Conservation (phyloP, 805 yeast genomes). For the Diddensiella santjacobensis region DNA sequence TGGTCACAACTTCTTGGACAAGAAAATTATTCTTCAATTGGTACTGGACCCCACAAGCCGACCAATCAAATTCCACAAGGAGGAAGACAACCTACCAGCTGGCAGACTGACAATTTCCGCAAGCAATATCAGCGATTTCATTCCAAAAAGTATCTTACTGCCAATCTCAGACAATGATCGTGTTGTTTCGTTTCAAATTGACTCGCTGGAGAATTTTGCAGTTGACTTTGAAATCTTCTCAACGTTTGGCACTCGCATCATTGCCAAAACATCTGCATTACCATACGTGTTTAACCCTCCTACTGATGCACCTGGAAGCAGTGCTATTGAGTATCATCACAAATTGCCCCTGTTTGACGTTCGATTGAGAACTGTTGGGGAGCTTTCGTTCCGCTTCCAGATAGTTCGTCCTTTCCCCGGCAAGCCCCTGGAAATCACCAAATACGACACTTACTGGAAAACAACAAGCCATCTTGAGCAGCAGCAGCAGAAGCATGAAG, state of each 20-base stretch:
- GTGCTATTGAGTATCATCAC: slow-evolving; percentile 28
- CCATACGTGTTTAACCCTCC: slow-evolving; percentile 46
- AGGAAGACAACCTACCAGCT: slow-evolving; percentile 37
- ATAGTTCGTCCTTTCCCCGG: slow-evolving; percentile 89
- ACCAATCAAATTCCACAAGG: slow-evolving; percentile 44
- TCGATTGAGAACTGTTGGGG: slow-evolving; percentile 78
- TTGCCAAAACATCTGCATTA: slow-evolving; percentile 83
- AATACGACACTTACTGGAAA: slow-evolving; percentile 96
- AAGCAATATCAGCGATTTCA: slow-evolving; percentile 62
- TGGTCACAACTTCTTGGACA: slow-evolving; percentile 93
- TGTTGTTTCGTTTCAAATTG: slow-evolving; percentile 78
- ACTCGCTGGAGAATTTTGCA: slow-evolving; percentile 64
- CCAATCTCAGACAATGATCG: slow-evolving; percentile 70
- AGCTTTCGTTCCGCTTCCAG: slow-evolving; percentile 69
- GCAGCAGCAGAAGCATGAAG: slow-evolving; percentile 23
- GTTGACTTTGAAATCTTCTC: slow-evolving; percentile 91
- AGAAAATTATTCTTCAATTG: slow-evolving; percentile 78
- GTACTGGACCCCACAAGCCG: slow-evolving; percentile 52
- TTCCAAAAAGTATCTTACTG: slow-evolving; percentile 79
- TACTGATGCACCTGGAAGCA: slow-evolving; percentile 37
- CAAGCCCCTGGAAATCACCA: slow-evolving; percentile 75
- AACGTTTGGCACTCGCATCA: slow-evolving; percentile 86
- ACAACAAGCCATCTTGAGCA: slow-evolving; percentile 58
- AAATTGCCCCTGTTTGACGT: slow-evolving; percentile 77
- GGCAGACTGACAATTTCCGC: slow-evolving; percentile 77